A percentile compares a stretch with the other conserved stretches of the same genome.
These are phyloP conservation scores for Elaeis oleifera DNA, from an alignment of 202 grass and related monocot species.

Conservation along the genomic window DNA sequence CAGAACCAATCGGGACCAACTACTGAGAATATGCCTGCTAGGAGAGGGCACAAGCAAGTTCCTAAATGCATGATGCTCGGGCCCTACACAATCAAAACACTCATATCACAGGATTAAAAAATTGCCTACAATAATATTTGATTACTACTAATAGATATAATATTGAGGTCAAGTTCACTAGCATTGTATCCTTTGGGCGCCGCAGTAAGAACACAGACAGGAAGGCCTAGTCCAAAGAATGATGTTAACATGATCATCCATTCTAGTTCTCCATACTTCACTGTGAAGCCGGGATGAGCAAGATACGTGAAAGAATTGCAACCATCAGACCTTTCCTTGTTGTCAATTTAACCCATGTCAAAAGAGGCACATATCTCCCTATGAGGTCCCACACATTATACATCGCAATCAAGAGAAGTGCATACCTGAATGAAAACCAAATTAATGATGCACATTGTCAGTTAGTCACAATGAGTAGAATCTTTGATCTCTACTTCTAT, in stretches of 20 bases:
- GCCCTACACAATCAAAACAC: constrained; percentile 32
- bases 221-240: constrained; percentile 69
- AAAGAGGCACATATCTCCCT: constrained; percentile 52
- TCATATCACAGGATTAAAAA: neutral
- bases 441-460: neutral
- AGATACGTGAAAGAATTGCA: constrained; percentile 48
- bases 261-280: constrained; percentile 75
- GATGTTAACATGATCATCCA: constrained; percentile 97
- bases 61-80: constrained; percentile 66
- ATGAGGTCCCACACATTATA: constrained; percentile 60
- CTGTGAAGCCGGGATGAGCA: constrained; percentile 78
- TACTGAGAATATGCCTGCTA: constrained; percentile 48
- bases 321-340: constrained; percentile 37
- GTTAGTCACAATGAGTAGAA: no score
- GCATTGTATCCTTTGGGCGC: constrained; percentile 78
- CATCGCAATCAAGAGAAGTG: constrained; percentile 54
- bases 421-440: constrained; percentile 40
- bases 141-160: neutral
- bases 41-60: constrained; percentile 46
- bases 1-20: constrained; percentile 60
- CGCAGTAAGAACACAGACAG: constrained; percentile 78
- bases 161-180: neutral
- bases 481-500: no score
- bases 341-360: constrained; percentile 36
- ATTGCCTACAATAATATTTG: neutral